These are phyloP conservation scores for Panicum virgatum DNA, from an alignment of 202 grass and related monocot species.

Conservation along the genomic window DNA sequence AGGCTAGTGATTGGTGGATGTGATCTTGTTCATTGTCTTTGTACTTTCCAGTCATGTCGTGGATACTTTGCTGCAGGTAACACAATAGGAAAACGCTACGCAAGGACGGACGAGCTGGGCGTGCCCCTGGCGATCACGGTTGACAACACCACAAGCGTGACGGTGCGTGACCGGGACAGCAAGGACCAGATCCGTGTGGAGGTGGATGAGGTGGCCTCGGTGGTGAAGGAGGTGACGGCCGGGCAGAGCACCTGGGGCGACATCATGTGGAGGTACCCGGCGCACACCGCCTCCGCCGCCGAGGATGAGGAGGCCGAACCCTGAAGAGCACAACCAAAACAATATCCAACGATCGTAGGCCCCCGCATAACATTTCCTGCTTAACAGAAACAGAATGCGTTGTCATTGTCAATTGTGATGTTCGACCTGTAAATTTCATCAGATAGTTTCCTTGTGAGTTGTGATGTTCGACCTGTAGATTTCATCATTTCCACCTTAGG, in stretches of 20 bases:
- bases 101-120: conserved; percentile 76
- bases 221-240: conserved; percentile 68
- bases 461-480: neutral
- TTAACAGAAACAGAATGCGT: conserved; percentile 29
- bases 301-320: conserved; percentile 54
- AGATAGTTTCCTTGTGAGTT: too few relatives aligned
- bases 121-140: conserved; percentile 62
- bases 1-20: too few relatives aligned
- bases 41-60: neutral
- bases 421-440: neutral
- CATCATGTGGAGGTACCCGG: conserved; percentile 79
- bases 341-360: neutral
- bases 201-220: conserved; percentile 66
- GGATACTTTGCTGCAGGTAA: conserved; percentile 52
- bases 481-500: too few relatives aligned
- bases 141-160: conserved; percentile 59
- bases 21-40: neutral
- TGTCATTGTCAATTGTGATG: conserved; percentile 12
- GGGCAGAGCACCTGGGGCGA: conserved; percentile 83
- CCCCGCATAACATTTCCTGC: neutral
- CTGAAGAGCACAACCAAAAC: conserved; percentile 23
- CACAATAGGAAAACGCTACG: conserved; percentile 89
- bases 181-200: conserved; percentile 73
- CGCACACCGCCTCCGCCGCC: conserved; percentile 26
- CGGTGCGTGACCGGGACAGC: conserved; percentile 77